Evolutionary conservation across 2,329 filamentous ascomycete species (phyloP).

Genomic region (Sporothrix sp.): DNA sequence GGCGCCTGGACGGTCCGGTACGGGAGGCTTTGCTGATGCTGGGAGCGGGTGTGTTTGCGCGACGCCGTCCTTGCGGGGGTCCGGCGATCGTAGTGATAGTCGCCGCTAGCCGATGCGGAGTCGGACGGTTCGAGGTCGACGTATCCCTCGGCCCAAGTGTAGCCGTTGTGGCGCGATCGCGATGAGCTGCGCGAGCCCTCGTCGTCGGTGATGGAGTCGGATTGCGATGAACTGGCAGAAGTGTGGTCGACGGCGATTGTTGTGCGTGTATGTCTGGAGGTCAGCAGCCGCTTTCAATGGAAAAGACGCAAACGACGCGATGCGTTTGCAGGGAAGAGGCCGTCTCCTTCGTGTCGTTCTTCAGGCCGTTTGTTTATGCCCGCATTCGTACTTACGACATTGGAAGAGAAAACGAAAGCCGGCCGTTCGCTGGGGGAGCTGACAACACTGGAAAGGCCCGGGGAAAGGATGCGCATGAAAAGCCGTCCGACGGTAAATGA

Average conservation of each 20-base stretch:
- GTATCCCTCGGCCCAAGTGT: conserved; percentile 28
- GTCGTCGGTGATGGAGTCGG: conserved; percentile 26
- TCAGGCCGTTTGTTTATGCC: not conserved
- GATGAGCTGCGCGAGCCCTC: conserved; percentile 29
- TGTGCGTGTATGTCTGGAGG: conserved; percentile 1
- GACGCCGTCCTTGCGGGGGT: conserved; percentile 30
- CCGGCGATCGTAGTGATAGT: conserved; percentile 20
- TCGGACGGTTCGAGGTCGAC: conserved; percentile 48
- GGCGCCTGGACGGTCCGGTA: conserved; percentile 26
- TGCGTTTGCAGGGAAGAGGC: not conserved
- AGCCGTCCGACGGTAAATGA: too few relatives aligned
- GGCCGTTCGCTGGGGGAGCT: not conserved
- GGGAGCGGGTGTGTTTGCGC: conserved; percentile 30
- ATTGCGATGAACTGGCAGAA: conserved; percentile 22
- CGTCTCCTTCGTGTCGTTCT: not conserved
- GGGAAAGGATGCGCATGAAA: not conserved
- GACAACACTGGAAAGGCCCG: not conserved
- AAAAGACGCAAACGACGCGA: not conserved
- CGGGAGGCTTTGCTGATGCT: conserved; percentile 24
- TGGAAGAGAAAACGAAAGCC: not conserved
- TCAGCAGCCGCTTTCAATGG: not conserved
- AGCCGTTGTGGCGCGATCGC: conserved; percentile 20
- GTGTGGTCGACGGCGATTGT: conserved; percentile 13
- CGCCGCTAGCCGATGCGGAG: conserved; percentile 43
- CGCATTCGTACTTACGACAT: conserved; percentile 4